phyloP scores from a whole-genome alignment of 2,329 filamentous ascomycete genomes.

The Gnomoniopsis sp. region DNA sequence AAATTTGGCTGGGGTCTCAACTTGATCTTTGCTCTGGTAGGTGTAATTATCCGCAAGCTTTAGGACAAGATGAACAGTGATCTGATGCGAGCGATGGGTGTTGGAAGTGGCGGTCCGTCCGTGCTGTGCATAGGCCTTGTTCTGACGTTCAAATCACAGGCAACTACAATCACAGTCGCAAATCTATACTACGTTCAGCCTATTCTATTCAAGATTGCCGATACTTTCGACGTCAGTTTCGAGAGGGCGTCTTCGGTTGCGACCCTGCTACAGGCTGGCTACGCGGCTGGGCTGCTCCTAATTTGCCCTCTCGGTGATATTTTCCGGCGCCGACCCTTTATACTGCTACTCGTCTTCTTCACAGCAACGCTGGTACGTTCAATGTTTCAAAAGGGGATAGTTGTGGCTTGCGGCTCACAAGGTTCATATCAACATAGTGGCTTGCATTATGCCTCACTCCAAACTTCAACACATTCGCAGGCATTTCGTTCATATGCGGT shows the following conservation, averaged over 20 bases:
- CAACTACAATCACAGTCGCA: constrained; percentile 66
- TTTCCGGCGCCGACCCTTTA: constrained; percentile 65
- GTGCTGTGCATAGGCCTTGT: background rate
- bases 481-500: constrained; percentile 69
- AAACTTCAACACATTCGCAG: constrained; percentile 62
- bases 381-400: background rate
- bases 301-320: constrained; percentile 74
- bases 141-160: constrained; percentile 30
- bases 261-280: constrained; percentile 76
- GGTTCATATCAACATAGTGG: constrained; percentile 41
- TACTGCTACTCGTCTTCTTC: constrained; percentile 62
- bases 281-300: constrained; percentile 70
- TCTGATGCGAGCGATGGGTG: background rate
- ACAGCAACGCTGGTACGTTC: constrained; percentile 63
- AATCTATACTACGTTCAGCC: constrained; percentile 82
- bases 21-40: constrained; percentile 64
- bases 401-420: background rate
- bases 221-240: constrained; percentile 67
- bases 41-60: constrained; percentile 13
- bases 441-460: constrained; percentile 68
- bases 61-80: background rate
- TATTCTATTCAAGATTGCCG: constrained; percentile 71
- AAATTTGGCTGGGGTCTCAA: constrained; percentile 67
- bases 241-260: constrained; percentile 66
- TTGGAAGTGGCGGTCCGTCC: background rate